phyloP scores from a whole-genome alignment of 2,329 filamentous ascomycete genomes.

The Fusarium sp. region DNA sequence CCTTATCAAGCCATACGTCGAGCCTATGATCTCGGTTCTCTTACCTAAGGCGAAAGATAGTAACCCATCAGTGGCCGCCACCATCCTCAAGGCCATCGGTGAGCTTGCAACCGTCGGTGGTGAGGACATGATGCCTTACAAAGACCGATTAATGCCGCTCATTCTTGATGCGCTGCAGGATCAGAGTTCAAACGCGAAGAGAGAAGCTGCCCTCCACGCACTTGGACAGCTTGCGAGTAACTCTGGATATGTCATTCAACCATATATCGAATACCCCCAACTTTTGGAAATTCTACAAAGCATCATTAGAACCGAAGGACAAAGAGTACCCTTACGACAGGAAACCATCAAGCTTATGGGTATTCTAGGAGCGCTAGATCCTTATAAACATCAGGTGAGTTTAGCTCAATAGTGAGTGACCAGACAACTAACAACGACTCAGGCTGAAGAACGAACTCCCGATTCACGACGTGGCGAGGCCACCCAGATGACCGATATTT shows the following conservation, averaged over 20 bases:
- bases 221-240: conserved; percentile 94
- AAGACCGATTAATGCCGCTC: conserved; percentile 92
- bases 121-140: conserved; percentile 92
- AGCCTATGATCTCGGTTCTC: conserved; percentile 95
- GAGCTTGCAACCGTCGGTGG: conserved; percentile 95
- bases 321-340: conserved; percentile 84
- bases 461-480: conserved; percentile 76
- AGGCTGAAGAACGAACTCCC: conserved; percentile 89
- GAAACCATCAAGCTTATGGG: conserved; percentile 98
- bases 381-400: conserved; percentile 86
- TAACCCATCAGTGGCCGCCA: conserved; percentile 89
- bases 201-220: conserved; percentile 90
- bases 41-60: conserved; percentile 89
- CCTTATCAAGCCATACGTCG: conserved; percentile 95
- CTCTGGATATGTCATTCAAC: conserved; percentile 96
- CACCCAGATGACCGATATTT: conserved; percentile 86
- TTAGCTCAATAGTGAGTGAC: neutral
- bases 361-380: conserved; percentile 93
- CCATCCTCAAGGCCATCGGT: conserved; percentile 93
- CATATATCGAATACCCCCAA: conserved; percentile 94
- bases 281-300: conserved; percentile 91
- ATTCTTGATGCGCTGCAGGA: conserved; percentile 96
- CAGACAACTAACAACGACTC: conserved; percentile 54
- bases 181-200: conserved; percentile 88
- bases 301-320: conserved; percentile 90